phyloP scores from a whole-genome alignment of 1,139 yeast genomes.

The Hansenula lynferdii region DNA sequence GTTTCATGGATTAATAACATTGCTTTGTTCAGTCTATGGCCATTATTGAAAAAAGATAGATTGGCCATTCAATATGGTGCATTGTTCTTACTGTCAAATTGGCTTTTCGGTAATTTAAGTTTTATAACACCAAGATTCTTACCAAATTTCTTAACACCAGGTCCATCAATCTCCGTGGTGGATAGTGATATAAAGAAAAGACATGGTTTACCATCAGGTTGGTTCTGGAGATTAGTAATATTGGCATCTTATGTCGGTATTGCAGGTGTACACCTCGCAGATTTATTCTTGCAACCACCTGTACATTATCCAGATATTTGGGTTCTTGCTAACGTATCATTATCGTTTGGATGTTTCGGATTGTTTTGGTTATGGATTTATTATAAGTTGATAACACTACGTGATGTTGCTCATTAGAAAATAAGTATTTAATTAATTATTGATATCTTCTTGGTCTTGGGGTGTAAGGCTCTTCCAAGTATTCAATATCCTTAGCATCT shows the following conservation, averaged over 20 bases:
- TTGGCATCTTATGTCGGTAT: slow-evolving; percentile 55
- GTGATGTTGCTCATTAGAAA: slow-evolving; percentile 8
- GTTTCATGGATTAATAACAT: slow-evolving; percentile 86
- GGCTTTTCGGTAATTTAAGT: slow-evolving; percentile 69
- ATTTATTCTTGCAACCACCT: slow-evolving; percentile 50
- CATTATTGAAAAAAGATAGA: slow-evolving; percentile 74
- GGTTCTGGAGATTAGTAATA: slow-evolving; percentile 55
- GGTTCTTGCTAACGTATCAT: slow-evolving; percentile 68
- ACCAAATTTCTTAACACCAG: slow-evolving; percentile 37
- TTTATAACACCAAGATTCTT: slow-evolving; percentile 35
- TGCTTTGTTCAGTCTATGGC: slow-evolving; percentile 83
- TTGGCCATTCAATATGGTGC: slow-evolving; percentile 67
- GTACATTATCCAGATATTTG: slow-evolving; percentile 72
- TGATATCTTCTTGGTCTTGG: too few species aligned
- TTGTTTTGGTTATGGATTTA: slow-evolving; percentile 77
- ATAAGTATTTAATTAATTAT: slow-evolving; percentile 24
- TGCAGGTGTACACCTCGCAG: slow-evolving; percentile 48
- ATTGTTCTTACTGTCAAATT: slow-evolving; percentile 62
- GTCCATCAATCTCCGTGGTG: slow-evolving; percentile 32
- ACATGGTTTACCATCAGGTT: slow-evolving; percentile 43
- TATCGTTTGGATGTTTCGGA: slow-evolving; percentile 73
- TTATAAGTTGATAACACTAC: slow-evolving; percentile 40
- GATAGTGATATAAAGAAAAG: slow-evolving; percentile 31
- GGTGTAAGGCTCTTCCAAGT: slow-evolving; percentile 48
- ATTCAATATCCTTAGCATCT: slow-evolving; percentile 38